Conservation (phyloP, 1,139 yeast species). For the Sugiyamaella pinicola region DNA sequence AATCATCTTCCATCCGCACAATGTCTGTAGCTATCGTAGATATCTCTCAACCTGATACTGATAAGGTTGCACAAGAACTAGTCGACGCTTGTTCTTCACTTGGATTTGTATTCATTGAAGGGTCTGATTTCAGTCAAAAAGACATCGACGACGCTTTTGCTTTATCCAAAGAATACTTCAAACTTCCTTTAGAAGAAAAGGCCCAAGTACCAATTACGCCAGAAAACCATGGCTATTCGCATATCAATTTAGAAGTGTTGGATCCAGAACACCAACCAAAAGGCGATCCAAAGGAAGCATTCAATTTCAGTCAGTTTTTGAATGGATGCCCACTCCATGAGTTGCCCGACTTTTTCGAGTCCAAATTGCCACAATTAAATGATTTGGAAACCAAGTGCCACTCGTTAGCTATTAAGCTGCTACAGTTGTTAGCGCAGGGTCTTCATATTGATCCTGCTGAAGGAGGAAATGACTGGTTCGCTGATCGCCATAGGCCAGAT, state of each 20-base stretch:
- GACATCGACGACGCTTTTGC: constrained; percentile 60
- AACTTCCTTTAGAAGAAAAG: constrained; percentile 55
- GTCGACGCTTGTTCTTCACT: constrained; percentile 66
- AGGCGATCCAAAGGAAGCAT: constrained; percentile 68
- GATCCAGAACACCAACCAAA: constrained; percentile 45
- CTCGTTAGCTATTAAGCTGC: constrained; percentile 40
- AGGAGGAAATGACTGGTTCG: constrained; percentile 61
- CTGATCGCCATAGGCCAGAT: constrained; percentile 53
- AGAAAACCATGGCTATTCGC: constrained; percentile 65
- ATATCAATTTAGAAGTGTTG: constrained; percentile 58
- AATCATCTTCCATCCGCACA: background rate
- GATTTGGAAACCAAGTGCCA: constrained; percentile 48
- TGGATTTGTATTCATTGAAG: constrained; percentile 74
- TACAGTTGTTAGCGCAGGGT: constrained; percentile 57
- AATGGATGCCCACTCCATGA: constrained; percentile 44
- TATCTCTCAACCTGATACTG: constrained; percentile 42
- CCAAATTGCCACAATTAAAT: constrained; percentile 37
- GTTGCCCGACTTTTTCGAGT: constrained; percentile 44
- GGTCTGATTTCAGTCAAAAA: constrained; percentile 61
- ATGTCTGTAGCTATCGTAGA: constrained; percentile 46
- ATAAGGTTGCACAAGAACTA: constrained; percentile 52
- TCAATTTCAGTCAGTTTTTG: constrained; percentile 43
- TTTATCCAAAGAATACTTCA: constrained; percentile 59
- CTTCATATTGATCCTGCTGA: constrained; percentile 54
- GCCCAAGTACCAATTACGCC: constrained; percentile 50